A percentile compares a stretch with the other conserved stretches of the same genome.
Conservation (phyloP, 495 filamentous ascomycete species). For the Aspergillus homomorphus region DNA sequence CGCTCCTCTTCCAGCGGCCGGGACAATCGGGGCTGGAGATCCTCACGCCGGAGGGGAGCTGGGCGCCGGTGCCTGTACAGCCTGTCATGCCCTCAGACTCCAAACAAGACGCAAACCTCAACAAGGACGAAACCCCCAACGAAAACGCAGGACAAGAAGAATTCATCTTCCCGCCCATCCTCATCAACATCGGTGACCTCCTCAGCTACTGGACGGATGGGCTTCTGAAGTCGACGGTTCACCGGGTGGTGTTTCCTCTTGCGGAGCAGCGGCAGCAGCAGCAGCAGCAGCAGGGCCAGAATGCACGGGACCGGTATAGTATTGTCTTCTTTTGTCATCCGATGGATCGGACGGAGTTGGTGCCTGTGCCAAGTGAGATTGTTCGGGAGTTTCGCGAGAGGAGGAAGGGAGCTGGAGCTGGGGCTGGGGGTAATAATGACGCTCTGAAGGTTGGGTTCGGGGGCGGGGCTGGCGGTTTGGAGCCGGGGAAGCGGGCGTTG, state of each 20-base stretch:
- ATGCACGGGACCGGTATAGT: constrained; percentile 72
- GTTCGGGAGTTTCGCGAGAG: constrained; percentile 43
- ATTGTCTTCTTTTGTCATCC: constrained; percentile 95
- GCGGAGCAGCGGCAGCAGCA: too few relatives aligned
- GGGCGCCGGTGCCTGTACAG: constrained; percentile 47
- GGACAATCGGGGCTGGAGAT: constrained; percentile 88
- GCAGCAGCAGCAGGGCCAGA: constrained; percentile 29
- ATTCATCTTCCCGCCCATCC: constrained; percentile 67
- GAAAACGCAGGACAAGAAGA: constrained; percentile 25
- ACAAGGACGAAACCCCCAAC: constrained; percentile 8
- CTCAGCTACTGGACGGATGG: constrained; percentile 91
- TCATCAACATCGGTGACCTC: constrained; percentile 91
- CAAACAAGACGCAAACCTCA: not conserved
- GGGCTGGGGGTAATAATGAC: constrained; percentile 19
- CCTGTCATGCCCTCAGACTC: constrained; percentile 21
- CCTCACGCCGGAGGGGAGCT: constrained; percentile 49
- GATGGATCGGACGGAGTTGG: constrained; percentile 63
- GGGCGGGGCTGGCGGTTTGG: constrained; percentile 35
- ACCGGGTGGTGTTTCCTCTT: constrained; percentile 78
- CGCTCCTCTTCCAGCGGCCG: constrained; percentile 72
- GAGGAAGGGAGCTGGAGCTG: constrained; percentile 25
- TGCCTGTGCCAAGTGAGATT: constrained; percentile 67
- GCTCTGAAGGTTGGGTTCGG: constrained; percentile 46
- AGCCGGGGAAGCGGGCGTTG: constrained; percentile 55
- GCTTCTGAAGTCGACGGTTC: constrained; percentile 78